Base-by-base conservation (phyloP, 768 basidiomycete species). In the Mycena galopus region DNA sequence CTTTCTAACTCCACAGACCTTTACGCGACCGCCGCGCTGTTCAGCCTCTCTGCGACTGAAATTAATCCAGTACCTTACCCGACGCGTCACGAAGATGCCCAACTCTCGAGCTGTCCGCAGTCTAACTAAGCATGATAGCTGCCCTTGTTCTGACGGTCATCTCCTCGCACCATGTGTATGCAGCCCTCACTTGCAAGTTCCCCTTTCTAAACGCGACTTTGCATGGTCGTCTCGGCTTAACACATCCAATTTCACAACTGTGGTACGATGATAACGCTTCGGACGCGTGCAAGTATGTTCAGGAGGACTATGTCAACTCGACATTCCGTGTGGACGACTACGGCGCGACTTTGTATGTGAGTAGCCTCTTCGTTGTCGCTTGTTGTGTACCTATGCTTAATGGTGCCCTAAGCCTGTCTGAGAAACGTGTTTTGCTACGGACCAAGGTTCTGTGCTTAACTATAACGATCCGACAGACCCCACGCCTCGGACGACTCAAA, bases 401-500 rank as follows among this genome's bases (percentile, higher is more conserved):
- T 56, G 25, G 53, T 53, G 63, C 56, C 25, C 39, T 30, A 65
- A 65, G 64, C 64, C 64, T 65, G 64, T 65, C 53, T 65, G 64
- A 53, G 64, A 65, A 42, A 65, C 64, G 27, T 65, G 64, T 65
- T 65, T 55, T 65, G 53, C 64, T 19, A 65, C 64, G 53, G 51
- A 65, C 53, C 64, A 56, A 56, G 64, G 64, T 39, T 65, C 53
- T 32, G 64, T 65, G 29, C 64, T 65, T 53, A 65, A 65, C 53
- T 65, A 65, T 37, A 4, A 42, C 37, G 51, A 65, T 42, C 64
- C 64, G 55, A 65, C 64, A 56, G 64, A 65, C 64, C 64, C 64
- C 35, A 65, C 64, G 53, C 64, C 64, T 65, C 56, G 64, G 64
- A 65, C 64, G 37, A 65, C 64, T 55, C 64, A 65, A 65, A 56